These are phyloP conservation scores for Pilatotrama ljubarskyi DNA, from an alignment of 768 basidiomycete genomes.

Conservation along the genomic window DNA sequence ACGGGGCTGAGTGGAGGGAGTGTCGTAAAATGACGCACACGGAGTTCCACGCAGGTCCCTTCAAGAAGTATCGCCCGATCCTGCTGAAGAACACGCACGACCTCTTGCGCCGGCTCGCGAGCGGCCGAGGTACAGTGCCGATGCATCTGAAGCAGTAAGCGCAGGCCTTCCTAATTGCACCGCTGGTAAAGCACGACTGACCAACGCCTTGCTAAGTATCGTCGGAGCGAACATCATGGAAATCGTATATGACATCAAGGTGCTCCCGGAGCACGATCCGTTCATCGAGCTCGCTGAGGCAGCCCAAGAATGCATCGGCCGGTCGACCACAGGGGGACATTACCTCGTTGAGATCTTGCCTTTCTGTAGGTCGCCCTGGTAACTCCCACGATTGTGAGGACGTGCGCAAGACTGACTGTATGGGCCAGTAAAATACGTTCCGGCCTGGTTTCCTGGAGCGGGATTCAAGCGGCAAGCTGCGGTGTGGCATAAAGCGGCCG, in stretches of 20 bases:
- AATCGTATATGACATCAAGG: constrained; percentile 27
- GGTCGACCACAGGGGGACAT: constrained; percentile 3
- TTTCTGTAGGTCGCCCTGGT: constrained; percentile 5
- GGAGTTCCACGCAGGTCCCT: constrained; percentile 4
- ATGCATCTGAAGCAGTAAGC: constrained; percentile 9
- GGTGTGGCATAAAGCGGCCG: constrained; percentile 20
- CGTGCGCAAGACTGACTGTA: not conserved
- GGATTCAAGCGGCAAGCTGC: constrained; percentile 24
- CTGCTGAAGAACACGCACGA: not conserved
- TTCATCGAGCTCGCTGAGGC: constrained; percentile 24
- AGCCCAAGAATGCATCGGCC: constrained; percentile 5
- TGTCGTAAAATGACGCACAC: constrained; percentile 14
- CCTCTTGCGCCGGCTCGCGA: not conserved
- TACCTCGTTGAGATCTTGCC: constrained; percentile 22
- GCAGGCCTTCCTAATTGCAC: no score
- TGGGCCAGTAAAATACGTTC: constrained; percentile 26
- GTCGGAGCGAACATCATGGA: constrained; percentile 26
- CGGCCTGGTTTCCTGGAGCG: constrained; percentile 33
- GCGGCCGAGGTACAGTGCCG: not conserved
- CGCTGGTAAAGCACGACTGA: not conserved
- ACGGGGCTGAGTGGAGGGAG: constrained; percentile 13
- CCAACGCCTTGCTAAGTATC: constrained; percentile 15
- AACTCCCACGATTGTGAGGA: not conserved
- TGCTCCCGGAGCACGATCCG: constrained; percentile 22
- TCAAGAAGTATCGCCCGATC: constrained; percentile 15